Base-by-base conservation (phyloP, 441 rosid genomes). In the Manihot esculenta region DNA sequence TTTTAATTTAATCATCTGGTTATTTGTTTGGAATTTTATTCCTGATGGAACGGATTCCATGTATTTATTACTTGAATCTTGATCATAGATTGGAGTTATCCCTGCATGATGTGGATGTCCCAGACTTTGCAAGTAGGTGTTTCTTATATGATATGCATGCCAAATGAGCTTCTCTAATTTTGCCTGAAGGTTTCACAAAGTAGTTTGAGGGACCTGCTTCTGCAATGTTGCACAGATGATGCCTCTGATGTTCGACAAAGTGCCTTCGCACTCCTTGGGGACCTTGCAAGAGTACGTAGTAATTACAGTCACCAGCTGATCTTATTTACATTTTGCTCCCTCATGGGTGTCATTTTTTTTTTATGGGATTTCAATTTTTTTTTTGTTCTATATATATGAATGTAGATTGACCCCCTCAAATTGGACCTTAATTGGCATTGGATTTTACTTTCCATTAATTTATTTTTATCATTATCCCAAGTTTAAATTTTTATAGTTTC, bases 211-310 rank as follows among this genome's bases (percentile, higher is more conserved):
- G 99, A 96, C 60, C 75, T 90, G 77, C 98, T 96, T 82, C 84
- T 96, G 77, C 91, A 86, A 59, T 91, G 97, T 80, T 96, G 99
- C 82, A 82, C 79, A 85, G 98, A 96, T 84, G 97, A 96, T 77
- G 91, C 89, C 74, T 60, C 81, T 77, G 98, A 96, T 80, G 83
- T 96, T 74, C 85, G 97, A 63, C 99, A 96, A 84, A 96, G 99
- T 83, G 95, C 98, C 56, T 96, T 96, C 89, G 98, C 99, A 23
- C 94, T 96, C 59, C 84, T 96, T 72, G 99, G 99, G 60, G 98
- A 96, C 81, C 93, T 96, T 73, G 96, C 98, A 30, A 90, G 89
- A 78, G 99, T 96, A 87, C 72, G 94, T 76, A 62, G 21, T 71
- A 74, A 65, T 26, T 69, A 48, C 26, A 50, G 8, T 42, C 41